Conservation (phyloP, 1,284 basidiomycete species). For the Rhizoctonia solani region DNA sequence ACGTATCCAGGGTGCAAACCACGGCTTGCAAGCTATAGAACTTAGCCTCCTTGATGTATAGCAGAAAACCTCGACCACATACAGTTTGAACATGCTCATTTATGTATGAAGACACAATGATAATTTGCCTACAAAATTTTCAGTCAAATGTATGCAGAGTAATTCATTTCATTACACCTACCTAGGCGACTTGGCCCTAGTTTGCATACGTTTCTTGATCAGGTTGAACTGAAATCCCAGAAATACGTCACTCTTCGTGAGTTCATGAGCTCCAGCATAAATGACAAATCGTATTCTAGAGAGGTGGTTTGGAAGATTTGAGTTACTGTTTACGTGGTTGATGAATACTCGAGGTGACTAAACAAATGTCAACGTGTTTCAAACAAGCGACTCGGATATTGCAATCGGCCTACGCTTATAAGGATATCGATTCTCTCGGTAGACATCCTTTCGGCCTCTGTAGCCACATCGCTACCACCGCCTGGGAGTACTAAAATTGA, state of each 20-base stretch:
- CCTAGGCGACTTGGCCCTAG: constrained; percentile 21
- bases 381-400: neutral
- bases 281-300: neutral
- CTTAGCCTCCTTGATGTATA: neutral
- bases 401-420: neutral
- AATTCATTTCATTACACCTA: neutral
- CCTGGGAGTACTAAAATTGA: constrained; percentile 15
- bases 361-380: neutral
- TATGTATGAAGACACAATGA: neutral
- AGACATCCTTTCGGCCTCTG: constrained; percentile 14
- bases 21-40: neutral
- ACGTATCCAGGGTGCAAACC: neutral
- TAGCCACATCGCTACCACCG: constrained; percentile 4
- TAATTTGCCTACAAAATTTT: constrained; percentile 4
- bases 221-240: constrained; percentile 14
- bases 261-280: constrained; percentile 17
- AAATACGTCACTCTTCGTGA: constrained; percentile 4
- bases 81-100: constrained; percentile 6
- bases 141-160: neutral
- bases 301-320: neutral
- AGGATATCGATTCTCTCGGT: constrained; percentile 24
- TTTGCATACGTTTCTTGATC: constrained; percentile 18
- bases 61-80: neutral
- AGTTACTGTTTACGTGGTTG: constrained; percentile 28
- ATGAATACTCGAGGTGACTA: constrained; percentile 24